Evolutionary conservation across 2,329 filamentous ascomycete genomes (phyloP), one percentile per base, ranked within the genome.

Genomic region (Plenodomus lindquistii): DNA sequence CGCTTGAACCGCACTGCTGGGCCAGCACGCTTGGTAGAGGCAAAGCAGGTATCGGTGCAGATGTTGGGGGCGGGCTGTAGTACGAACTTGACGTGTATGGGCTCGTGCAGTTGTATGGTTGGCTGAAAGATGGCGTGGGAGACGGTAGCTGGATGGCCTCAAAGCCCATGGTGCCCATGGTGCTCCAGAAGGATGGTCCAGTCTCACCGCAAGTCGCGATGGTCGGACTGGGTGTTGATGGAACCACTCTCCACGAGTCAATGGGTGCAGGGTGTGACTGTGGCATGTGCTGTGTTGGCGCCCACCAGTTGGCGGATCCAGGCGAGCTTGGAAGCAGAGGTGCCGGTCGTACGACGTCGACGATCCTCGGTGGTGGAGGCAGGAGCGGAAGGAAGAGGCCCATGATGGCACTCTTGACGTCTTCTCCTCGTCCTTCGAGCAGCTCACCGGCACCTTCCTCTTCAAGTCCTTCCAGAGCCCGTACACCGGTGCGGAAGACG

Each of bases 371-470:
- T 62, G 91, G 91, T 50, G 90, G 92, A 52, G 95, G 84, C 57
- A 97, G 81, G 48, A 95, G 85, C 73, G 92, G 85, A 54, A 84
- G 88, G 80, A 97, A 91, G 67, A 97, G 81, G 63, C 82, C 84
- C 79, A 89, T 83, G 76, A 99, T 87, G 71, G 84, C 86, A 67
- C 80, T 85, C 83, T 96, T 96, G 75, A 97, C 93, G 63, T 97
- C 91, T 62, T 96, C 91, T 69, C 90, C 91, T 77, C 90, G 89
- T 59, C 92, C 92, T 68, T 88, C 88, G 52, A 97, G 85, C 59
- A 99, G 81, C 78, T 99, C 94, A 55, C 94, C 94, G 40, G 89
- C 89, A 54, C 94, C 94, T 66, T 97, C 93, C 77, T 97, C 94
- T 79, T 99, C 94, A 58, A 97, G 81, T 48, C 94, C 94, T 77